A percentile compares a stretch with the other conserved stretches of the same genome.
Conservation (phyloP, 305 asterid species). For the Solanum hybrid region DNA sequence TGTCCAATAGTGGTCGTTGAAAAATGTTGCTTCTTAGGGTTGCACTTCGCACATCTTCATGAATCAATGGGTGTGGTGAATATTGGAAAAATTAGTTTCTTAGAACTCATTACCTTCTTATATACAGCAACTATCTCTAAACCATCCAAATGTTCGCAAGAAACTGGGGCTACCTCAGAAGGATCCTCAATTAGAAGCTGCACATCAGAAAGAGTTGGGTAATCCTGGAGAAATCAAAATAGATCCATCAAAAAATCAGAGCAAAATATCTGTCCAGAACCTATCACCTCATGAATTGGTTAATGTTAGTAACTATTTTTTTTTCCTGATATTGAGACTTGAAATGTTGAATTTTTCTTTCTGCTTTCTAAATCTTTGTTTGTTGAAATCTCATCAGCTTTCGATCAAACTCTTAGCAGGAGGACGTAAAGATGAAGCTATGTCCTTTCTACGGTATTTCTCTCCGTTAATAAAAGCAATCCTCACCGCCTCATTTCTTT, state of each 20-base stretch:
- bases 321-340: not conserved
- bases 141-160: conserved; percentile 45
- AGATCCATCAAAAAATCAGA: conserved; percentile 30
- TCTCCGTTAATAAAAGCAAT: not conserved
- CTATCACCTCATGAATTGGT: conserved; percentile 58
- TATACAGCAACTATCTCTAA: conserved; percentile 55
- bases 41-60: not conserved
- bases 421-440: conserved; percentile 49
- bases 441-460: conserved; percentile 50
- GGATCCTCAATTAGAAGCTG: conserved; percentile 26
- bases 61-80: not conserved
- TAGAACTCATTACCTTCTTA: not conserved
- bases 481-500: conserved; percentile 7
- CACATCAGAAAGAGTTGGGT: conserved; percentile 22
- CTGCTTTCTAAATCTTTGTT: conserved; percentile 2
- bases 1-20: not conserved
- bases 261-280: conserved; percentile 35
- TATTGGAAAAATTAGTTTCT: not conserved
- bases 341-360: not conserved
- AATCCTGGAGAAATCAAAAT: conserved; percentile 22
- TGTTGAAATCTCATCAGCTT: conserved; percentile 38
- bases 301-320: conserved; percentile 33
- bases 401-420: conserved; percentile 43
- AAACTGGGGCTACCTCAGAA: conserved; percentile 57
- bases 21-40: not conserved